These are phyloP conservation scores for Lachnellula willkommii DNA, from an alignment of 2,329 filamentous ascomycete genomes.

Conservation along the genomic window DNA sequence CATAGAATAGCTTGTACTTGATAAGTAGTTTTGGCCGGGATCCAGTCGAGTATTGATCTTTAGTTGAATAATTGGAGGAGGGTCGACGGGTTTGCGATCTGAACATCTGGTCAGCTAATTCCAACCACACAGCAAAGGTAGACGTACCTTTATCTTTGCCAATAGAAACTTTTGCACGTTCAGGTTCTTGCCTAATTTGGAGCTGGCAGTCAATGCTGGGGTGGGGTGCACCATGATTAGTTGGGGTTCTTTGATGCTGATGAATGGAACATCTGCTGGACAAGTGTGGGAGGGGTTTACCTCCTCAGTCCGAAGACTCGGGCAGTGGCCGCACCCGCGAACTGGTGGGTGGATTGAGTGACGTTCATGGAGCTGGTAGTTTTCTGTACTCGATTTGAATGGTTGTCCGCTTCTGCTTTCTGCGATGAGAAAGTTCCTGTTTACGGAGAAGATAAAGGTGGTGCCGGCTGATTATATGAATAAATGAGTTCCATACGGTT, in stretches of 20 bases:
- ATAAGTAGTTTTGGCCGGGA: conserved; percentile 44
- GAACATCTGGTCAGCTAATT: conserved; percentile 6
- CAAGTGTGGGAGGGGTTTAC: conserved; percentile 13
- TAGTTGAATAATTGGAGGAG: conserved; percentile 77
- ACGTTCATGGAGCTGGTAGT: conserved; percentile 16
- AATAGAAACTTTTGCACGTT: conserved; percentile 60
- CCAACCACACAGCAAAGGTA: not conserved
- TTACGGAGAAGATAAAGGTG: not conserved
- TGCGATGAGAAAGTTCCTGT: conserved; percentile 2
- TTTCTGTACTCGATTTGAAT: conserved; percentile 2
- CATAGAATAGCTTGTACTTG: conserved; percentile 44
- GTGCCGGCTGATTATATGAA: not conserved
- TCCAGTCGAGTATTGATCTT: conserved; percentile 43
- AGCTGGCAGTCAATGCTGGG: conserved; percentile 52
- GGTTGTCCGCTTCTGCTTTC: not conserved
- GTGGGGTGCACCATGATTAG: conserved; percentile 29
- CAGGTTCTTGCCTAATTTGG: conserved; percentile 60
- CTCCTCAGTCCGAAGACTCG: conserved; percentile 20
- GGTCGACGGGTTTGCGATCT: conserved; percentile 85
- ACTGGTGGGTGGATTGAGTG: conserved; percentile 21
- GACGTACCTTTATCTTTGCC: conserved; percentile 68
- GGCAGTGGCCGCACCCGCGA: conserved; percentile 21
- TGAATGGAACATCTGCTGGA: not conserved
- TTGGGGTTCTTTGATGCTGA: conserved; percentile 20
- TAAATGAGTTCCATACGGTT: not conserved